phyloP scores from a whole-genome alignment of 371 early-diverging fungal genomes.

The Mucor plumbeus region DNA sequence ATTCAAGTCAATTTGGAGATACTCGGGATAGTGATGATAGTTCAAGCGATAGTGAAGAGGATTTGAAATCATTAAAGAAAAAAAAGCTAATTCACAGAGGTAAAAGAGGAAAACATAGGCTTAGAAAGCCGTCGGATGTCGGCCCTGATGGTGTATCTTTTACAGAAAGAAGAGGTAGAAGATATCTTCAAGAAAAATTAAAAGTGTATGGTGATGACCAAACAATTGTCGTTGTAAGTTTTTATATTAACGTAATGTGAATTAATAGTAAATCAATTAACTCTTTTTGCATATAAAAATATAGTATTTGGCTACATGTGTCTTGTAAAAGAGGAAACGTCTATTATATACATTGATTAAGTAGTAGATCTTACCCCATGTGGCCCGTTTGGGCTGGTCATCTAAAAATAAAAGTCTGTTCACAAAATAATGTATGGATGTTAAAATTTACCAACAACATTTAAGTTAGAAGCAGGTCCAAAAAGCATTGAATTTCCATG shows the following conservation, averaged over 20 bases:
- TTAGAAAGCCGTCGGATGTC: conserved; percentile 13
- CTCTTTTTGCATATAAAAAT: no score
- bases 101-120: conserved; percentile 7
- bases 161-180: conserved; percentile 40
- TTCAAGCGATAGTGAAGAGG: conserved; percentile 11
- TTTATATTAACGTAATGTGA: no score
- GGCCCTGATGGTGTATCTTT: conserved; percentile 38
- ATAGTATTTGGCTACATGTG: not conserved
- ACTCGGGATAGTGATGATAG: not conserved
- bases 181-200: conserved; percentile 40
- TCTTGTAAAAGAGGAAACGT: no score
- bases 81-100: not conserved
- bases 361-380: no score
- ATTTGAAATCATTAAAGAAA: not conserved
- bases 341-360: no score
- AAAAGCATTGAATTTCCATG: no score
- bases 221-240: conserved; percentile 50
- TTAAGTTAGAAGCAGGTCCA: no score
- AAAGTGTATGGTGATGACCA: conserved; percentile 52
- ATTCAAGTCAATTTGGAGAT: conserved; percentile 3
- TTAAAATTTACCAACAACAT: no score
- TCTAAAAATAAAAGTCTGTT: no score
- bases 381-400: no score
- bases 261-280: not conserved
- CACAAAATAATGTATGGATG: no score